phyloP scores from a whole-genome alignment of 306 rosid genomes.

The Cicer cuneatum region DNA sequence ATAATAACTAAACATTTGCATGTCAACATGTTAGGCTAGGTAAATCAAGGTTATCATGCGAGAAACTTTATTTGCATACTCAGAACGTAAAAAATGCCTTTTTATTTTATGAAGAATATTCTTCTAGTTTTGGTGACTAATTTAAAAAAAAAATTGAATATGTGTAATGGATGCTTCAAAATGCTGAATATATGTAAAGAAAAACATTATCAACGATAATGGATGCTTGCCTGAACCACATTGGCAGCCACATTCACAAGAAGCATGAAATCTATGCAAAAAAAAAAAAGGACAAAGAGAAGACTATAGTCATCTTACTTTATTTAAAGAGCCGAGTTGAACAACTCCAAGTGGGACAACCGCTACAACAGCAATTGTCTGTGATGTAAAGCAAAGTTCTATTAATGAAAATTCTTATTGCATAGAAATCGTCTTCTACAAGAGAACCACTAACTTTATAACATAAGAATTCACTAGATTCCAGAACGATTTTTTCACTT shows the following conservation, averaged over 20 bases:
- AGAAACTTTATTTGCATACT: background rate
- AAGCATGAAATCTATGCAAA: slow-evolving; percentile 7
- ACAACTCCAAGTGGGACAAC: slow-evolving; percentile 89
- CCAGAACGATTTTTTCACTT: background rate
- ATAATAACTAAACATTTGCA: background rate
- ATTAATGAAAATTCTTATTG: slow-evolving; percentile 30
- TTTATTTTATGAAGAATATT: background rate
- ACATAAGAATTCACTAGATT: slow-evolving; percentile 2
- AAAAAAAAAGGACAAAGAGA: slow-evolving; percentile 16
- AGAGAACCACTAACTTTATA: slow-evolving; percentile 35
- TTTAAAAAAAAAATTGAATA: too few species aligned
- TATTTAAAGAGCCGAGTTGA: slow-evolving; percentile 88
- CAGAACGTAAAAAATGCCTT: background rate
- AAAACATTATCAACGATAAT: background rate
- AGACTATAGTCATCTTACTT: slow-evolving; percentile 56
- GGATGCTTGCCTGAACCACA: slow-evolving; percentile 34
- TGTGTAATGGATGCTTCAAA: background rate
- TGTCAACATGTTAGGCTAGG: background rate
- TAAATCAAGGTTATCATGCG: background rate
- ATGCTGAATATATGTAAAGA: background rate
- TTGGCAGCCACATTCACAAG: slow-evolving; percentile 35
- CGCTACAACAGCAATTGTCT: slow-evolving; percentile 84
- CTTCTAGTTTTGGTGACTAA: slow-evolving; percentile 5
- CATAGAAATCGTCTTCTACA: slow-evolving; percentile 22
- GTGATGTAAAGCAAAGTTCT: slow-evolving; percentile 44